phyloP scores from a whole-genome alignment of 495 filamentous ascomycete species.

The Chaetomium cochliodes region DNA sequence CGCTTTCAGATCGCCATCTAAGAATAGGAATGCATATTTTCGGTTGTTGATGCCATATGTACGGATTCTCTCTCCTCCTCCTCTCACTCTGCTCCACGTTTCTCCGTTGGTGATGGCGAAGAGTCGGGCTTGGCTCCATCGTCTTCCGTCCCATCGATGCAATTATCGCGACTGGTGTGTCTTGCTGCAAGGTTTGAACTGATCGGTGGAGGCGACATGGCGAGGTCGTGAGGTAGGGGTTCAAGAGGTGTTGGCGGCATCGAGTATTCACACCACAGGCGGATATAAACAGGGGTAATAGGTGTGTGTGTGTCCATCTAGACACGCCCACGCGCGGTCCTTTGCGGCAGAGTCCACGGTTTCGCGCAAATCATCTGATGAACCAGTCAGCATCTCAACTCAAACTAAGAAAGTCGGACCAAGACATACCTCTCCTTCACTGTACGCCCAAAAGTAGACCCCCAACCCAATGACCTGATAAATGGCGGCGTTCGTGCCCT shows the following conservation, averaged over 20 bases:
- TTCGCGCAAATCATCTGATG: constrained; percentile 51
- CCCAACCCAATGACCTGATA: constrained; percentile 87
- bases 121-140: background rate
- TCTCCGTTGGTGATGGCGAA: background rate
- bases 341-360: constrained; percentile 53
- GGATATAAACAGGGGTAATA: constrained; percentile 12
- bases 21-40: constrained; percentile 11
- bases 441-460: constrained; percentile 96
- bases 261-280: background rate
- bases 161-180: background rate
- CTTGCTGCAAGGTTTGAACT: background rate
- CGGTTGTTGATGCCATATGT: constrained; percentile 17
- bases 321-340: constrained; percentile 39
- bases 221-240: constrained; percentile 11
- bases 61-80: constrained; percentile 6
- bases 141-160: background rate
- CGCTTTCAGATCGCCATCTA: background rate
- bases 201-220: background rate
- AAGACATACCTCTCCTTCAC: constrained; percentile 85
- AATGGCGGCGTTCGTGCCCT: constrained; percentile 85
- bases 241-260: background rate
- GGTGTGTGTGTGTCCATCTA: constrained; percentile 21
- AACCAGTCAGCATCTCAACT: background rate
- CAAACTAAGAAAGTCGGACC: background rate
- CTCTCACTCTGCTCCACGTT: background rate